Conservation (phyloP, 129 eudicot genomes). For the Helichrysum umbraculigerum region DNA sequence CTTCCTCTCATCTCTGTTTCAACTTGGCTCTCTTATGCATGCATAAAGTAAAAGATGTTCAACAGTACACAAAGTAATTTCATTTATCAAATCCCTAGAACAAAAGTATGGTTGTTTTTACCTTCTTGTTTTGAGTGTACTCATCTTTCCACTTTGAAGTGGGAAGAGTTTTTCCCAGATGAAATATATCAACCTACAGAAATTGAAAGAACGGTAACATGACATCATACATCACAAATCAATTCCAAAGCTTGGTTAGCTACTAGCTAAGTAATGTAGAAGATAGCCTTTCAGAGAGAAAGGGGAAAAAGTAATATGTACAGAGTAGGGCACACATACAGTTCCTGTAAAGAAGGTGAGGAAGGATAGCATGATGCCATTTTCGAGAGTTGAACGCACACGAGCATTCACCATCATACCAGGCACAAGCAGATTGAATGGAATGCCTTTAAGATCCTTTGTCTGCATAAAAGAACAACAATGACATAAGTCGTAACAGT, state of each 20-base stretch:
- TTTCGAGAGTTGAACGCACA: slow-evolving; percentile 79
- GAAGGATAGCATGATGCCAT: slow-evolving; percentile 89
- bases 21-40: background rate
- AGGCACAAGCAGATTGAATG: slow-evolving; percentile 87
- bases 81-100: slow-evolving; percentile 7
- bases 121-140: slow-evolving; percentile 82
- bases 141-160: slow-evolving; percentile 77
- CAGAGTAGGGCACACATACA: slow-evolving; percentile 45
- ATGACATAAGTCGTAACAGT: slow-evolving; percentile 20
- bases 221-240: background rate
- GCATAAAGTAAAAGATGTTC: slow-evolving; percentile 9
- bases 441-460: slow-evolving; percentile 91
- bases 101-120: slow-evolving; percentile 27
- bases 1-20: slow-evolving; percentile 3
- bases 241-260: slow-evolving; percentile 11
- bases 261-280: slow-evolving; percentile 9
- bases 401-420: slow-evolving; percentile 97
- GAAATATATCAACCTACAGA: slow-evolving; percentile 81
- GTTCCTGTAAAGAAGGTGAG: slow-evolving; percentile 95
- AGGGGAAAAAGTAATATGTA: background rate
- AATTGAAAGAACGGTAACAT: slow-evolving; percentile 1
- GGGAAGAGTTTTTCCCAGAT: slow-evolving; percentile 61
- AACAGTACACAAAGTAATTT: slow-evolving; percentile 8
- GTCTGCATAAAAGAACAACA: slow-evolving; percentile 46
- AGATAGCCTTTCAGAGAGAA: too few relatives aligned